Percentiles rank a stretch among this genome's conserved stretches.
These are phyloP conservation scores for Coccomyxa subellipsoidea DNA, from an alignment of 163 green algal genomes.

Conservation along the genomic window DNA sequence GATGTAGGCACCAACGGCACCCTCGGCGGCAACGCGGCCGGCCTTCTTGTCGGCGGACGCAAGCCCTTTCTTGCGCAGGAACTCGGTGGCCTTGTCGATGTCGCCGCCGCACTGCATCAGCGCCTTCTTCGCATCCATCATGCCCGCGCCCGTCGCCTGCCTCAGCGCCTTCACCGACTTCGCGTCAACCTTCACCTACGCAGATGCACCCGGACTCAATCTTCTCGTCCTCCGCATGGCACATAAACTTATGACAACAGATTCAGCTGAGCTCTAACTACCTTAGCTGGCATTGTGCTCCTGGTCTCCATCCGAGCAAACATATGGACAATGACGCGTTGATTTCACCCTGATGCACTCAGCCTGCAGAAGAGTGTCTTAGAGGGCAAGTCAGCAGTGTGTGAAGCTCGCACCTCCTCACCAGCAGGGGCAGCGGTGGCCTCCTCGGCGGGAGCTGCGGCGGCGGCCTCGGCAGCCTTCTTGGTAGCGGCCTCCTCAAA, in stretches of 20 bases:
- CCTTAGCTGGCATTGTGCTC: too few relatives aligned
- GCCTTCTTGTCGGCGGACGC: constrained; percentile 90
- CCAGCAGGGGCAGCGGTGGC: constrained; percentile 4
- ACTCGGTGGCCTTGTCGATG: constrained; percentile 55
- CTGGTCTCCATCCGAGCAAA: too few relatives aligned
- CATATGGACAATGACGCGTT: too few relatives aligned
- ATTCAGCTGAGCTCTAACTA: too few relatives aligned
- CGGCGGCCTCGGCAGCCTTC: constrained; percentile 26
- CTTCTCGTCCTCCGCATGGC: too few relatives aligned
- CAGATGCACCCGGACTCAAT: too few relatives aligned
- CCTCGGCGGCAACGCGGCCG: constrained; percentile 86
- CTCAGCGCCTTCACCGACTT: constrained; percentile 70
- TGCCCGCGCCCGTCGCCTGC: constrained; percentile 65
- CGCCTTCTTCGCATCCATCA: constrained; percentile 94
- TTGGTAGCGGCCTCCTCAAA: constrained; percentile 47
- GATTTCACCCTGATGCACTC: too few relatives aligned
- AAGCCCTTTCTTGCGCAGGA: constrained; percentile 97
- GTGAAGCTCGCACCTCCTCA: not conserved
- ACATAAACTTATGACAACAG: too few relatives aligned
- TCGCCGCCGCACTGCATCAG: constrained; percentile 52
- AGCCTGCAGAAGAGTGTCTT: not conserved
- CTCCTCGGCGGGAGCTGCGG: constrained; percentile 6
- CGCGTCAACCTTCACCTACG: constrained; percentile 40
- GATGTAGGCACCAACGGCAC: constrained; percentile 87
- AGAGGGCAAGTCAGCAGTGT: not conserved